Base-by-base conservation (phyloP, 2,329 filamentous ascomycete genomes). In the Colletotrichum cordylinicola region DNA sequence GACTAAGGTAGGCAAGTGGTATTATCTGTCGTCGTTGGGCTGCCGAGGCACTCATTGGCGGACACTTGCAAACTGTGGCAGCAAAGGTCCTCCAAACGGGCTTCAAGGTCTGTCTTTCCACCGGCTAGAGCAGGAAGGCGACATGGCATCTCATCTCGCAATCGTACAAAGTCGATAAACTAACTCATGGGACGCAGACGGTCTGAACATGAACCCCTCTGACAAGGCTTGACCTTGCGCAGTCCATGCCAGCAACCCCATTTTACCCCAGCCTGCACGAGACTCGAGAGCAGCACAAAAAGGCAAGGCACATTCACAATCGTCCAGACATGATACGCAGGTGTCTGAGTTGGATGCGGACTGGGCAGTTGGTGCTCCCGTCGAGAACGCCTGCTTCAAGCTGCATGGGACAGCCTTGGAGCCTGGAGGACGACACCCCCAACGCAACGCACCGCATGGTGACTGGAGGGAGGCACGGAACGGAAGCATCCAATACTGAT, bases 351-450 rank as follows among this genome's bases (percentile, higher is more conserved):
- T 64, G 64, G 48, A 60, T 31, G 64, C 21, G 69, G 48, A 62
- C 12, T 67, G 69, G 39, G 21, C 37, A 39, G 37, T 31, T 35
- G 61, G 66, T 70, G 21, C 15, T 39, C 66, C 37, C 48, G 24
- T 52, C 65, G 65, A 70, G 65, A 74, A 76, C 67, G 66, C 67
- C 55, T 67, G 39, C 74, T 67, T 62, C 72, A 75, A 27, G 39
- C 39, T 62, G 61, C 72, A 71, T 67, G 74, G 74, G 33, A 31
- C 60, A 70, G 52, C 66, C 74, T 70, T 58, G 70, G 29, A 67
- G n/a, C 12, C 7, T 52, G n/a, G 33, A 10, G 24, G 18, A 39
- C 27, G 27, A 60, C 58, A 58, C 31, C 13, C 21, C n/a, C 18
- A 61, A 18, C 4, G 12, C 16, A 35, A 8, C 55, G 21, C 27